Evolutionary conservation across 1,284 basidiomycete species (phyloP), one percentile per base, ranked within the genome.

Genomic region (Rhodotorula glutinis): DNA sequence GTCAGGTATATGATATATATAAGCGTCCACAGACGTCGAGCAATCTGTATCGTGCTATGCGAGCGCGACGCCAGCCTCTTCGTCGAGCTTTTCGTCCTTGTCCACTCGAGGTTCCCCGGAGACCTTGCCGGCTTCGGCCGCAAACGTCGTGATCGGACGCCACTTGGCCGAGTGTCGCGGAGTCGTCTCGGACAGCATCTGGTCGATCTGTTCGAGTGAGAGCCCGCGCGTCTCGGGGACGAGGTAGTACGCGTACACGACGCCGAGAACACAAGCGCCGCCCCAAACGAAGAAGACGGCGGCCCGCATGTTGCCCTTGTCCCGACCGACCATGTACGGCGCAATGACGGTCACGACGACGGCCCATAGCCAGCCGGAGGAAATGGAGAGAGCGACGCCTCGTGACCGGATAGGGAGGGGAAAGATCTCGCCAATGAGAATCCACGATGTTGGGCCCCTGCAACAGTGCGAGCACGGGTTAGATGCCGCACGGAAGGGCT

Each of bases 361-460:
- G 76, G 79, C 79, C 75, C 75, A 79, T n/a, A 78, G 64, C 79
- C 78, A 79, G 74, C 79, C 79, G 49, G 73, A 63, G 4, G 77
- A 76, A n/a, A 69, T 72, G 23, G 77, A 78, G 30, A 79, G 69
- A 30, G 67, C 73, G 67, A 79, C 76, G 54, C 72, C 74, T 52
- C 71, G 69, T 11, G 69, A 74, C 13, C 74, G 70, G 62, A 75
- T 74, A n/a, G 74, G 68, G 10, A 65, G 66, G 29, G 74, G 72
- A 71, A 71, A 74, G 66, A 75, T 66, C 65, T 73, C 70, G 54
- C 67, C 73, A 60, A 68, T 70, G 43, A 71, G 57, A n/a, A 73
- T 70, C 71, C 71, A 74, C 10, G 75, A 23, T 23, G 65, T 66
- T 30, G 73, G 72, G 29, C 75, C 75, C 33, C 33, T 38, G 33